Base-by-base conservation (phyloP, 1,284 basidiomycete genomes). In the Fomitiporia mediterranea region DNA sequence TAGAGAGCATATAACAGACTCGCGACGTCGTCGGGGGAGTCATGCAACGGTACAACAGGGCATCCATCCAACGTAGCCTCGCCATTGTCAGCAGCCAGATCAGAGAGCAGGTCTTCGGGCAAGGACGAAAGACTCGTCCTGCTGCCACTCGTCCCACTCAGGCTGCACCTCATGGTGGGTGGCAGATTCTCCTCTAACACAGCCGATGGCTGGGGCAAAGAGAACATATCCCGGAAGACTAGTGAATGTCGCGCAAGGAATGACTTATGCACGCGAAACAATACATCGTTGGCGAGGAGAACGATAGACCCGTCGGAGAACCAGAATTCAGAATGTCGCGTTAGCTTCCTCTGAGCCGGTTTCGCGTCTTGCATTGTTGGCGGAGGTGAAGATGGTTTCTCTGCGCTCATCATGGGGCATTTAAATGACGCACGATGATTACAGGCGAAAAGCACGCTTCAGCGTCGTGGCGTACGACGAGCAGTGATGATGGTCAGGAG, bases 221-320 rank as follows among this genome's bases (percentile, higher is more conserved):
- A 77, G 67, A 89, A 85, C 74, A 89, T 75, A 63, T 89, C 84
- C 30, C 76, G 74, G 62, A 89, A 89, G 64, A 83, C 80, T 15
- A 72, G 66, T 1, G 85, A 87, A 65, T 84, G 84, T 3, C 84
- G 77, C 30, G 81, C 75, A 4, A 89, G 74, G 62, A 83, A 74
- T 4, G 84, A 86, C 64, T 81, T 81, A 68, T 89, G 87, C 0
- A 89, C 86, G 40, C 80, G 79, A 69, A 89, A 89, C 32, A 86
- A 69, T 2, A 74, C 81, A 57, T 74, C 68, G 59, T 84, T 79
- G 1, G 84, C 84, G 53, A 79, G 75, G 50, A 84, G 80, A 43
- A 89, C 74, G 5, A 89, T 78, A 58, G 84, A 87, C 39, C 87
- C 86, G 62, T 89, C 87, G 30, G 75, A 72, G 66, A 89, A 86